A percentile compares a stretch with the other conserved stretches of the same genome.
Conservation (phyloP, 441 rosid genomes). For the Omphalea diandra region DNA sequence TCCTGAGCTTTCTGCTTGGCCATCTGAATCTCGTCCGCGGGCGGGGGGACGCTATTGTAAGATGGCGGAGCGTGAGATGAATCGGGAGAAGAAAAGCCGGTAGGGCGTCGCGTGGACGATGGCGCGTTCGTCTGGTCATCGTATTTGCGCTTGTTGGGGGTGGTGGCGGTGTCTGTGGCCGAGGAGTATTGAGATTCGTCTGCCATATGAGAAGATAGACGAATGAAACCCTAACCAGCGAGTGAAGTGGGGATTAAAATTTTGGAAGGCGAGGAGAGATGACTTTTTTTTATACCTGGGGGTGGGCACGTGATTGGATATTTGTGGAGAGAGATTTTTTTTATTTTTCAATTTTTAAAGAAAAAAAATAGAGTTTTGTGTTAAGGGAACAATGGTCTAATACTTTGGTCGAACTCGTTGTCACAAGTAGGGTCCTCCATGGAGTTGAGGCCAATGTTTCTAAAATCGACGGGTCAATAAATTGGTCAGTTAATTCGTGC, state of each 20-base stretch:
- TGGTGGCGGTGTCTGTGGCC: slow-evolving; percentile 27
- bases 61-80: slow-evolving; percentile 39
- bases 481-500: too few species aligned
- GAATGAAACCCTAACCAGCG: slow-evolving; percentile 71
- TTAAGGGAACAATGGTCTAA: not conserved
- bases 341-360: not conserved
- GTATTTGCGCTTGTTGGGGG: slow-evolving; percentile 69
- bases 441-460: too few species aligned
- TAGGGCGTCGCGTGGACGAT: slow-evolving; percentile 52
- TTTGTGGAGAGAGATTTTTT: not conserved
- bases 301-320: slow-evolving; percentile 8
- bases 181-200: slow-evolving; percentile 85
- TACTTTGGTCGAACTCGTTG: not conserved
- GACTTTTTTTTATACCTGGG: slow-evolving; percentile 8
- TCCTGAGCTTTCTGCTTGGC: slow-evolving; percentile 92
- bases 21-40: slow-evolving; percentile 68
- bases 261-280: not conserved
- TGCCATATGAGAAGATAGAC: slow-evolving; percentile 43
- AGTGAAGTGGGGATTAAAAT: too few species aligned
- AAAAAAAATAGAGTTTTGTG: not conserved
- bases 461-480: too few species aligned
- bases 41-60: slow-evolving; percentile 76
- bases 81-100: slow-evolving; percentile 83
- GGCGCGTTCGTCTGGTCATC: slow-evolving; percentile 69
- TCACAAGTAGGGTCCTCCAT: too few species aligned